Evolutionary conservation across 257 asterid species (phyloP).

Genomic region (Verbena officinalis): DNA sequence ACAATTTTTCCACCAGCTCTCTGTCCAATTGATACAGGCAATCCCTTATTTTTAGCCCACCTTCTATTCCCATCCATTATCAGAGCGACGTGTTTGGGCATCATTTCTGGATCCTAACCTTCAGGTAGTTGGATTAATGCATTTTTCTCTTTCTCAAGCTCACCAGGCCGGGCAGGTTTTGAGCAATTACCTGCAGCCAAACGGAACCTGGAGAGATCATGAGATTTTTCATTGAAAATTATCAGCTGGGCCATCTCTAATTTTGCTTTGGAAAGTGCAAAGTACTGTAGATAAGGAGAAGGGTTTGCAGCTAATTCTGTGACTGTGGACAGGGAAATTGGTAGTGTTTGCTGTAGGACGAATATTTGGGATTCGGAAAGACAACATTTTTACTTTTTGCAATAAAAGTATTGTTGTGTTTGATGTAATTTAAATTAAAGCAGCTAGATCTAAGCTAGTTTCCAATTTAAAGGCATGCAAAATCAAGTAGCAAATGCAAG

Average conservation of each 20-base stretch:
- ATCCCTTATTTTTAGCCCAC: slow-evolving; percentile 22
- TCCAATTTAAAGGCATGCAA: too few relatives aligned
- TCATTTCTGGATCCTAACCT: slow-evolving; percentile 10
- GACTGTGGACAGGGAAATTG: too few relatives aligned
- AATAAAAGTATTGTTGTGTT: too few relatives aligned
- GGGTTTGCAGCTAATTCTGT: not conserved
- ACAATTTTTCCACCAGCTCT: slow-evolving; percentile 19
- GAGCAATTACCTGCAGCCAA: not conserved
- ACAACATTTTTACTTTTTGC: too few relatives aligned
- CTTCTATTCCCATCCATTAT: slow-evolving; percentile 30
- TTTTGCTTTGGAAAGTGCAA: too few relatives aligned
- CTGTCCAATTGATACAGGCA: slow-evolving; percentile 11
- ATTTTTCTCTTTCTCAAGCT: not conserved
- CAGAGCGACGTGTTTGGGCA: slow-evolving; percentile 32
- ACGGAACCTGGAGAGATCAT: not conserved
- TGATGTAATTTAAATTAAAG: too few relatives aligned
- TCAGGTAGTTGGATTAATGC: not conserved
- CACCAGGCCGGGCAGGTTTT: not conserved
- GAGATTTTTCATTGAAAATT: not conserved
- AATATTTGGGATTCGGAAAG: too few relatives aligned
- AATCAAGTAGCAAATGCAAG: too few relatives aligned
- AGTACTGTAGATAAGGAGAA: too few relatives aligned
- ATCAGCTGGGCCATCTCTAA: not conserved
- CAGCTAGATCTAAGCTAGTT: too few relatives aligned
- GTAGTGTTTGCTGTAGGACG: too few relatives aligned